Percentiles rank a stretch among this genome's conserved stretches.
Conservation (phyloP, 192 early-diverging fungal genomes). For the Entomortierella chlamydospora region DNA sequence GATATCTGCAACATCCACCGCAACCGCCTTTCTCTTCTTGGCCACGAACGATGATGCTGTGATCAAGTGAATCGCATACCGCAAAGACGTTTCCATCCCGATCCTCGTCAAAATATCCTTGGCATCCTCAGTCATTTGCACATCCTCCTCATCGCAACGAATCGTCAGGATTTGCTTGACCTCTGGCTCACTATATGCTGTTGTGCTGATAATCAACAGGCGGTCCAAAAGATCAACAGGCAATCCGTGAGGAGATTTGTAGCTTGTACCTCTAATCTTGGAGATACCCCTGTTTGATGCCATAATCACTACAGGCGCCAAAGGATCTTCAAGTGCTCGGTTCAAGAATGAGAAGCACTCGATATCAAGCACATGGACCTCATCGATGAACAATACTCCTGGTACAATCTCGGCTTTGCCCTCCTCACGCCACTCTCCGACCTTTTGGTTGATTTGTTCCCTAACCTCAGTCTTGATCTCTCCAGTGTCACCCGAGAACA, state of each 20-base stretch:
- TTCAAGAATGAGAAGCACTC: constrained; percentile 99
- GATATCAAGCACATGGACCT: constrained; percentile 99
- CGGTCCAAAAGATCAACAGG: constrained; percentile 97
- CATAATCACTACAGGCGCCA: constrained; percentile 99
- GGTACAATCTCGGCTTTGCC: constrained; percentile 99
- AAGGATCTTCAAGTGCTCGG: constrained; percentile 93
- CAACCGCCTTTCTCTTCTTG: constrained; percentile 87
- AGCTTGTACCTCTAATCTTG: constrained; percentile 95
- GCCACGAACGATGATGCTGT: constrained; percentile 93
- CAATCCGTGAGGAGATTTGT: constrained; percentile 96
- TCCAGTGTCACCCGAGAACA: constrained; percentile 97
- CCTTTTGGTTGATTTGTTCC: constrained; percentile 97
- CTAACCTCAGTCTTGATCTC: constrained; percentile 98
- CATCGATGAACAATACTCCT: constrained; percentile 98
- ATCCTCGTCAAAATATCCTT: constrained; percentile 88
- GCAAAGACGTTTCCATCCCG: constrained; percentile 91
- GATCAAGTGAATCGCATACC: constrained; percentile 97
- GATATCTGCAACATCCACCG: constrained; percentile 95
- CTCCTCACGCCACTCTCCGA: constrained; percentile 98
- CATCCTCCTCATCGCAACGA: constrained; percentile 93
- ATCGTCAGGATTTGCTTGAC: constrained; percentile 91
- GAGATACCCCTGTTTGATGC: constrained; percentile 98
- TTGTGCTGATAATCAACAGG: constrained; percentile 93
- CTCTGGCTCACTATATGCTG: constrained; percentile 87
- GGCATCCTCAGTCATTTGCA: constrained; percentile 91